Percentiles rank a stretch among this genome's conserved stretches.
Evolutionary conservation across 495 filamentous ascomycete genomes (phyloP).

Genomic region (Xylaria intraflava): DNA sequence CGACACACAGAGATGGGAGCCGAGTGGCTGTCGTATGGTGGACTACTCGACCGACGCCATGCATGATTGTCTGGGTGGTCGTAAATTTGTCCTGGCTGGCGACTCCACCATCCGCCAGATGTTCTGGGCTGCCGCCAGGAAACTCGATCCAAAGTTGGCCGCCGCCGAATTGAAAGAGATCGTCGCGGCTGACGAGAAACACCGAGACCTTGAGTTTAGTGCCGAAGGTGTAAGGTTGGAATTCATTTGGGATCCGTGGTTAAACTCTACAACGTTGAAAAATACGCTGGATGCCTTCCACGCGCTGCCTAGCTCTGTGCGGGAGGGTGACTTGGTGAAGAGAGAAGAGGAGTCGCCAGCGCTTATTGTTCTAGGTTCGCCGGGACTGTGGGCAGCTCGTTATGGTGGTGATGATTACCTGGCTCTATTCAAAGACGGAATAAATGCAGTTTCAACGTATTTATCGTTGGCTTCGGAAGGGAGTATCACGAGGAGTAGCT

Average conservation of each 20-base stretch:
- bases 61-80: slow-evolving; percentile 36
- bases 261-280: slow-evolving; percentile 46
- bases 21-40: slow-evolving; percentile 52
- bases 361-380: slow-evolving; percentile 41
- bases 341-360: slow-evolving; percentile 20
- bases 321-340: slow-evolving; percentile 4
- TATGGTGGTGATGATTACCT: slow-evolving; percentile 41
- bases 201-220: slow-evolving; percentile 39
- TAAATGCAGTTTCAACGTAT: slow-evolving; percentile 36
- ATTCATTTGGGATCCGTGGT: slow-evolving; percentile 57
- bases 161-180: slow-evolving; percentile 23
- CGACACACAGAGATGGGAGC: slow-evolving; percentile 42
- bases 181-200: slow-evolving; percentile 27
- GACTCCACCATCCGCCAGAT: slow-evolving; percentile 53
- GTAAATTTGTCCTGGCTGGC: slow-evolving; percentile 51
- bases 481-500: slow-evolving; percentile 1
- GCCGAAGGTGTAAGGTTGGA: slow-evolving; percentile 38
- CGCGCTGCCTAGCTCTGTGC: neutral
- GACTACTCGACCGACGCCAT: slow-evolving; percentile 45
- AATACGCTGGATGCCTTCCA: slow-evolving; percentile 33
- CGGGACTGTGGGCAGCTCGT: slow-evolving; percentile 53
- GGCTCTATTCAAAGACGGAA: slow-evolving; percentile 39
- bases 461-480: slow-evolving; percentile 18
- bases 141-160: slow-evolving; percentile 37
- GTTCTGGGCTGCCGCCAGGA: slow-evolving; percentile 51